Evolutionary conservation across 2,329 filamentous ascomycete genomes (phyloP), one percentile per base, ranked within the genome.

Genomic region (Aspergillus ustus): DNA sequence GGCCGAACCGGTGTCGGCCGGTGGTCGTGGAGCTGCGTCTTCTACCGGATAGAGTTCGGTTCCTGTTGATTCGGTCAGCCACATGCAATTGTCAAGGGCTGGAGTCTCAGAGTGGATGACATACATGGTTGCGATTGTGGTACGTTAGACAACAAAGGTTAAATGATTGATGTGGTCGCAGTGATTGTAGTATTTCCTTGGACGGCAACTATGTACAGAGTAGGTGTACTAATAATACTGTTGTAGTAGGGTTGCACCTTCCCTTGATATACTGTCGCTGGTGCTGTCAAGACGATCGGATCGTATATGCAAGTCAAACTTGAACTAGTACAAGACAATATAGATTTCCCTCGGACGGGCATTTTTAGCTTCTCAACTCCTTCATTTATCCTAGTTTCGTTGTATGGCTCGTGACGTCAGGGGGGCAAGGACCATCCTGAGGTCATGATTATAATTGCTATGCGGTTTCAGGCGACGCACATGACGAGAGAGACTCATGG

Each of bases 1-100:
- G 90, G 62, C 89, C 91, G 82, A 98, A 97, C 72, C 88, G 89
- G 75, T 91, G 88, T n/a, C 74, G 73, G 53, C 61, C 60, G 28
- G 57, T 57, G 43, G 63, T 54, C 29, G 58, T 59, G 25, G 67
- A 64, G 56, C 73, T 73, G 68, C 70, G 73, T 68, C 74, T 73
- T 37, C 78, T 75, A 63, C 78, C 72, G 40, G 78, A 80, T 2
- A 80, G 69, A 57, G 73, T 74, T 60, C 78, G 78, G 64, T 81
- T 78, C 79, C 79, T 81, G 59, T 34, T 46, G 28, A 2, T 25
- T 11, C 11, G 20, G 43, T 59, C 20, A 56, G 60, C 50, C 20
- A 49, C 37, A 22, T 15, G 19, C 46, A 11, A 4, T 34, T 15
- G 7, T 48, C 6, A 29, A 52, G 17, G 17, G 22, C 43, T 46